These are phyloP conservation scores for Scalesia atractyloides DNA, from an alignment of 129 eudicot species.

Conservation along the genomic window DNA sequence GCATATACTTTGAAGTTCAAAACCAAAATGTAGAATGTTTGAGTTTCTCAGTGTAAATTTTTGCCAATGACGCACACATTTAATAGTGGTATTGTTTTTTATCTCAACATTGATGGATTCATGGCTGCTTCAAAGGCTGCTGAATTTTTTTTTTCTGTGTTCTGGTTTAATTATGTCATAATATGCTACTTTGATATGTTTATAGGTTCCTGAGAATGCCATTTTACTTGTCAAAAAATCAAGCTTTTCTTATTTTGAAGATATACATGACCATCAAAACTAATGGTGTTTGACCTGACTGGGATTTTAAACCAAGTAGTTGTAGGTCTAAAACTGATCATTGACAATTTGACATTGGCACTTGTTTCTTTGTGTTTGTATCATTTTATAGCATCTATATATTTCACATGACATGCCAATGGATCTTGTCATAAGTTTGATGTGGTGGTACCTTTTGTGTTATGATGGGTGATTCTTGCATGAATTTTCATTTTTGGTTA, in stretches of 20 bases:
- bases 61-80: not conserved
- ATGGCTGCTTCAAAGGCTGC: conserved; percentile 9
- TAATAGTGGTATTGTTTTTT: not conserved
- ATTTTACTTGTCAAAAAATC: too few relatives aligned
- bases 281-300: conserved; percentile 2
- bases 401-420: not conserved
- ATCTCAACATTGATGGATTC: not conserved
- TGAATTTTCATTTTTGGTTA: too few relatives aligned
- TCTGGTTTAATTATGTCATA: too few relatives aligned
- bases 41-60: not conserved
- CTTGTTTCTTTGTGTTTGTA: not conserved
- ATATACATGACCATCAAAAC: not conserved
- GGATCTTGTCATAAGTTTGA: conserved; percentile 8
- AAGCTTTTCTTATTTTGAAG: too few relatives aligned
- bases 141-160: too few relatives aligned
- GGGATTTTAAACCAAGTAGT: conserved; percentile 2
- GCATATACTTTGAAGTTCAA: not conserved
- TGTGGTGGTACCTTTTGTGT: not conserved
- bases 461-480: too few relatives aligned
- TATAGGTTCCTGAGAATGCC: not conserved
- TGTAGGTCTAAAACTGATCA: not conserved
- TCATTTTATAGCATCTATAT: not conserved
- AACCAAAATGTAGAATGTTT: not conserved
- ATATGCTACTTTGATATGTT: too few relatives aligned
- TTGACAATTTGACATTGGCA: not conserved